Percentiles rank a stretch among this genome's conserved stretches.
Conservation (phyloP, 331 rosid genomes). For the Rhamnella rubrinervis region DNA sequence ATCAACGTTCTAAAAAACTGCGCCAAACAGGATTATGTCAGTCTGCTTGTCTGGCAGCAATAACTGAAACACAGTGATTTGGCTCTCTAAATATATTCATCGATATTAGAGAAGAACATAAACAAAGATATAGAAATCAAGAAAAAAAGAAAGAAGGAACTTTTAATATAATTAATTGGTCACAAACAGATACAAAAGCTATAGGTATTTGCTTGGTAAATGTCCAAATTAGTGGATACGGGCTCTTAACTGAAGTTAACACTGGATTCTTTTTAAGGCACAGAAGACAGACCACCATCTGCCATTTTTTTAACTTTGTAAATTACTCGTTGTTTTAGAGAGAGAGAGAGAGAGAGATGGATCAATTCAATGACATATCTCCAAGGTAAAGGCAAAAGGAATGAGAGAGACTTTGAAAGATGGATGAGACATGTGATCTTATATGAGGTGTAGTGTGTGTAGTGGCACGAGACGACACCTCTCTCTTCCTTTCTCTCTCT, state of each 20-base stretch:
- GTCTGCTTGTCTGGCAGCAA: conserved; percentile 1
- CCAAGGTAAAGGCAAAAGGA: conserved; percentile 48
- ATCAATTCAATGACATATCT: conserved; percentile 28
- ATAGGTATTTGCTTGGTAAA: not conserved
- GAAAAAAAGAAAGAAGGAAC: not conserved
- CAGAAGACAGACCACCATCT: conserved; percentile 1
- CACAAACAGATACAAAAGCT: too few relatives aligned
- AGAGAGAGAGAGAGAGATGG: conserved; percentile 24
- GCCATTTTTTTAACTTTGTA: too few relatives aligned
- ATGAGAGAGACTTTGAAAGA: conserved; percentile 42
- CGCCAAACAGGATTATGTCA: conserved; percentile 2
- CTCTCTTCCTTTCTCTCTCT: not conserved
- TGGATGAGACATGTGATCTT: conserved; percentile 24
- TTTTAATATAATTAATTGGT: too few relatives aligned
- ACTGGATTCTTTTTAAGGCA: conserved; percentile 14
- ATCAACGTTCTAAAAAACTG: not conserved
- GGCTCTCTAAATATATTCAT: not conserved
- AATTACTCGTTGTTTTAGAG: not conserved
- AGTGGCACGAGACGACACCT: not conserved
- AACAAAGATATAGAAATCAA: not conserved
- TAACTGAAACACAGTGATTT: conserved; percentile 10
- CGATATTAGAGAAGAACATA: not conserved
- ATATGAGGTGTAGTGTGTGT: not conserved
- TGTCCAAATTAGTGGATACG: conserved; percentile 15
- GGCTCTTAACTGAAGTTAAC: conserved; percentile 40